Conservation (phyloP, 2,329 filamentous ascomycete species). For the Verticillium nubilum region DNA sequence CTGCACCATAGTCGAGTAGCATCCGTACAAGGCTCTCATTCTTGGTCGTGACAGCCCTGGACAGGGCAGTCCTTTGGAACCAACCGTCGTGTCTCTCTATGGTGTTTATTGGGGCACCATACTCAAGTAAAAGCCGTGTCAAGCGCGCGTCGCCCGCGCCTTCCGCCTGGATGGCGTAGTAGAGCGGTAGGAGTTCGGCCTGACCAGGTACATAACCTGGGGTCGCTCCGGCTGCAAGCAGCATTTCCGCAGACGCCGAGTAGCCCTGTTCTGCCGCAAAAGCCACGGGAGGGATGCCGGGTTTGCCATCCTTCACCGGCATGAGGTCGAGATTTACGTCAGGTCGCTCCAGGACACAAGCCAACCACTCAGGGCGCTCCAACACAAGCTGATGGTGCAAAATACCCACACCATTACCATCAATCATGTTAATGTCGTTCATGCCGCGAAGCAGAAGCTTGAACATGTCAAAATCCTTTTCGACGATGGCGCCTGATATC, state of each 20-base stretch:
- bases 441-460: neutral
- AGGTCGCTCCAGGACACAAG: conserved; percentile 1
- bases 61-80: conserved; percentile 4
- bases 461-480: conserved; percentile 10
- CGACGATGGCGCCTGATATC: conserved; percentile 8
- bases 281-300: conserved; percentile 11
- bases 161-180: conserved; percentile 1
- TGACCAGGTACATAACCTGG: conserved; percentile 5
- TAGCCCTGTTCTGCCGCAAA: conserved; percentile 11
- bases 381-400: conserved; percentile 11
- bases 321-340: conserved; percentile 6
- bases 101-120: conserved; percentile 6
- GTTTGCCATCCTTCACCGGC: neutral
- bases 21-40: conserved; percentile 11
- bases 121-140: conserved; percentile 5
- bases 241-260: conserved; percentile 10
- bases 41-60: conserved; percentile 2
- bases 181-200: conserved; percentile 1
- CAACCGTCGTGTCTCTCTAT: conserved; percentile 1
- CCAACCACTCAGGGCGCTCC: conserved; percentile 8
- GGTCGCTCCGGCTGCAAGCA: conserved; percentile 16
- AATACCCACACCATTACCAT: conserved; percentile 11
- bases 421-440: conserved; percentile 5
- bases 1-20: conserved; percentile 16
- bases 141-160: neutral